Evolutionary conservation across 345 rosid genomes (phyloP), one percentile per base, ranked within the genome.

Genomic region (Punica granatum): DNA sequence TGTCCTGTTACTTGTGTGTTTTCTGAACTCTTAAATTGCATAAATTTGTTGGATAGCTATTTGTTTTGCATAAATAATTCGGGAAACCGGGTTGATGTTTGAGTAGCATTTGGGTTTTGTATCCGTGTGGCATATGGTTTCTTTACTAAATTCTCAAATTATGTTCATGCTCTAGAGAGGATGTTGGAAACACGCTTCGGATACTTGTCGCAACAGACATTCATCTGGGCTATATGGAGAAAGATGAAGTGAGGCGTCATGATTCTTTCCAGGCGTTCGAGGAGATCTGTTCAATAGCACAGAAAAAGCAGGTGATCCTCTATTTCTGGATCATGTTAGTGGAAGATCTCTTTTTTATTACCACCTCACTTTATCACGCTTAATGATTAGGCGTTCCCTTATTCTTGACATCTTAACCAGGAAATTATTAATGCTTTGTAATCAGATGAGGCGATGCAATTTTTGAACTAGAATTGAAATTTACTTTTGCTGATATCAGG

Each of bases 171-270:
- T 65, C 7, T 82, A 91, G 97, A 74, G 92, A 88, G 77, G 93
- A 88, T 78, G 65, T 41, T 28, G 68, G 81, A 34, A 65, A 80
- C 77, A 89, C 87, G 12, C 92, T 94, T 31, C 82, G 93, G 19
- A 54, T 94, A 63, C 96, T 94, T 67, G 95, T 94, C 61, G 99
- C 96, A 6, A 91, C 97, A 13, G 99, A 94, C 81, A 89, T 94
- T 68, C 99, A 94, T 76, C 73, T 94, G 69, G 99, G 99, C 9
- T 94, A 89, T 66, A 83, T 91, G 99, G 99, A 91, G 90, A 94
- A 94, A 75, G 98, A 94, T 78, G 99, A 94, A 76, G 74, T 94
- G 60, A 79, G 99, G 59, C 79, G 98, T 33, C 96, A 94, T 36
- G 98, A 94, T 84, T 91, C 99, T 34, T 94, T 94, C 72, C 88